phyloP scores from a whole-genome alignment of 331 rosid genomes.

The Malus hybrid region DNA sequence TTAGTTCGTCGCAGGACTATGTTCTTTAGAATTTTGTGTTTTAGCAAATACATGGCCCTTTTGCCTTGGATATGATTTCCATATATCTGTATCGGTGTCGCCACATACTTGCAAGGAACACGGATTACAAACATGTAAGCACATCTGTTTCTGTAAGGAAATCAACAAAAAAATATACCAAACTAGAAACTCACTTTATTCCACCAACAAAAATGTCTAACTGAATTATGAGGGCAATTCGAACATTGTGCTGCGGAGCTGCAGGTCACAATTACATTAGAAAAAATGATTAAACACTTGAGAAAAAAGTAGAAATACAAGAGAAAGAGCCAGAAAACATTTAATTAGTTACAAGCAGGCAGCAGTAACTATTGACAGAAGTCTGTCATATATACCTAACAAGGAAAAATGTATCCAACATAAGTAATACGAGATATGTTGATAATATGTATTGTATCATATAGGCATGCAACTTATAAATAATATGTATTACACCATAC shows the following conservation, averaged over 20 bases:
- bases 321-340: not conserved
- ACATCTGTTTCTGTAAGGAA: not conserved
- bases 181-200: constrained; percentile 62
- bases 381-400: not conserved
- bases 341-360: not conserved
- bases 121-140: constrained; percentile 12
- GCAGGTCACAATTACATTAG: constrained; percentile 9
- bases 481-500: constrained; percentile 31
- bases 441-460: no score
- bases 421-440: no score
- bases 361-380: not conserved
- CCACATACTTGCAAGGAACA: constrained; percentile 48
- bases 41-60: constrained; percentile 84
- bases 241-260: constrained; percentile 51
- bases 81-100: constrained; percentile 54
- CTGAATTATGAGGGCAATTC: constrained; percentile 64
- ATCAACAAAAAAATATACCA: not conserved
- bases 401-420: not conserved
- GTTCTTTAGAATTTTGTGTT: constrained; percentile 51
- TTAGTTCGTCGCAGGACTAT: constrained; percentile 78
- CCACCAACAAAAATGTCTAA: constrained; percentile 98
- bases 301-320: not conserved
- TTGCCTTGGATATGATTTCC: constrained; percentile 26
- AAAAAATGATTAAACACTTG: not conserved
- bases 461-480: not conserved